Evolutionary conservation across 2,329 filamentous ascomycete species (phyloP), one percentile per base, ranked within the genome.

Genomic region (Talaromyces sp.): DNA sequence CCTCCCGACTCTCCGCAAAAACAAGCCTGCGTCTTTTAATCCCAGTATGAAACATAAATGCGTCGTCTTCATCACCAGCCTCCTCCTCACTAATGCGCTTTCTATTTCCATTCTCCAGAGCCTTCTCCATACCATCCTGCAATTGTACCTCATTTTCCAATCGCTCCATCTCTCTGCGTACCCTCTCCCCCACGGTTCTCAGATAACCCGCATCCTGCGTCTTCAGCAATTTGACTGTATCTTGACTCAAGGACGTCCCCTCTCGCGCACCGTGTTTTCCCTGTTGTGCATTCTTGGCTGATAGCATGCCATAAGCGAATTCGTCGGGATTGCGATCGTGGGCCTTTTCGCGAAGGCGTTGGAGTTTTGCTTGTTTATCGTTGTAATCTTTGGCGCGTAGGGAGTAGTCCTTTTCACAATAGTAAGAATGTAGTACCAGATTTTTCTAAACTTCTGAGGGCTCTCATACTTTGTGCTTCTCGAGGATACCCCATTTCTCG

Each of bases 381-480:
- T 86, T 85, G 79, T 86, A 86, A 76, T 88, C 86, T 72, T 81
- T 80, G 18, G 86, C 86, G 60, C 86, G 85, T 63, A 88, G 83
- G 64, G 84, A 83, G 78, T 88, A 88, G 76, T 88, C 86, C 80
- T 83, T 16, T 64, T 50, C 16, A n/a, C 14, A 39, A 23, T 12
- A 28, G 28, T 42, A 2, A 61, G 28, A 11, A 16, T 31, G 5
- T 23, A n/a, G n/a, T n/a, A n/a, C n/a, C n/a, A n/a, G n/a, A n/a
- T n/a, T n/a, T n/a, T n/a, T n/a, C n/a, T n/a, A n/a, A n/a, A n/a
- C n/a, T n/a, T n/a, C n/a, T n/a, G n/a, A n/a, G n/a, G n/a, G n/a
- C n/a, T n/a, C 39, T 66, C 60, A 28, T 72, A 88, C 88, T 81
- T 97, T 97, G 83, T 95, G 90, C 80, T 99, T 98, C 77, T 98